Evolutionary conservation across 495 filamentous ascomycete species (phyloP).

Genomic region (Glarea lozoyensis): DNA sequence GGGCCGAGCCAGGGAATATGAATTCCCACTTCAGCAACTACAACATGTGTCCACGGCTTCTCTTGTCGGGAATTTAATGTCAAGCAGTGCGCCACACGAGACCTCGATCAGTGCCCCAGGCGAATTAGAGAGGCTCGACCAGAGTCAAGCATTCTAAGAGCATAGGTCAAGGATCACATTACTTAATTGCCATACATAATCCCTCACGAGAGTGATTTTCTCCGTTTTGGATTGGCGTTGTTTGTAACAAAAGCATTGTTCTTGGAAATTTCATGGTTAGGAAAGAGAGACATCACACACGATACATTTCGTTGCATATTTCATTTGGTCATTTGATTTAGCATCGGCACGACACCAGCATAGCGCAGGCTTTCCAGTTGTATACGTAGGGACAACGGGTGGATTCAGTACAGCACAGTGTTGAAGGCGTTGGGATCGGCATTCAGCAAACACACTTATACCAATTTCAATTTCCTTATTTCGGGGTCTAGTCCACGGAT

Average conservation of each 20-base stretch:
- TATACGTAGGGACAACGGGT: not conserved
- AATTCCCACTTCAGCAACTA: too few relatives aligned
- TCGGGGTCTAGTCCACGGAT: too few relatives aligned
- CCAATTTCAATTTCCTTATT: constrained; percentile 1
- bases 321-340: not conserved
- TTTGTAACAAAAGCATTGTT: constrained; percentile 1
- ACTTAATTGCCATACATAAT: not conserved
- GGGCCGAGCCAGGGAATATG: too few relatives aligned
- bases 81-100: not conserved
- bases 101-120: not conserved
- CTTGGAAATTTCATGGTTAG: not conserved
- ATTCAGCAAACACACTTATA: constrained; percentile 7
- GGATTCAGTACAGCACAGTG: constrained; percentile 5
- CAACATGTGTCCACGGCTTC: not conserved
- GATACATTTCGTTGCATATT: not conserved
- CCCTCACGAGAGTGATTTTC: not conserved
- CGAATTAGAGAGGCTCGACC: not conserved
- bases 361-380: constrained; percentile 3
- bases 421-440: constrained; percentile 8
- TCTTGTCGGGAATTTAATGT: not conserved
- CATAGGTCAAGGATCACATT: not conserved
- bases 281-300: not conserved
- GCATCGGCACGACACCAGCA: constrained; percentile 3
- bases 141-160: too few relatives aligned
- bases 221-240: not conserved